Base-by-base conservation (phyloP, 768 basidiomycete species). In the Sporobolomyces phaffii region DNA sequence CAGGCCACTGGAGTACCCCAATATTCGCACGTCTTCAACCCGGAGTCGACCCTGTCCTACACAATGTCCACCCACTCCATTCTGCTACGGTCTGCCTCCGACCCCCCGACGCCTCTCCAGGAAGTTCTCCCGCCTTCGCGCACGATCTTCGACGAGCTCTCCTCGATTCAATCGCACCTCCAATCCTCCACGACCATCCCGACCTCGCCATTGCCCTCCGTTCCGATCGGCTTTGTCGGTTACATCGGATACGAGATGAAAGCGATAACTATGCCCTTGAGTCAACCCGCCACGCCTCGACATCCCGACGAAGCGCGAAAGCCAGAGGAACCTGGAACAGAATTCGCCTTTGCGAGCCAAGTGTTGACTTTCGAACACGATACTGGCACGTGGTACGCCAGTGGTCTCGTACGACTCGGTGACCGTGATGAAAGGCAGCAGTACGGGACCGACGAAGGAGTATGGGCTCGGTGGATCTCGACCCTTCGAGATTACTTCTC, bases 211-310 rank as follows among this genome's bases (percentile, higher is more conserved):
- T 15, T 24, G 13, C 11, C 52, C 4, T 31, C 52, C 5, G 20
- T 64, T 24, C 67, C 65, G 22, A 18, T 64, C 36, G 72, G 72
- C 3, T 73, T 70, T 33, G 65, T 73, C 47, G 72, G 72, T 3
- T 58, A 51, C 24, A 29, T 73, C 34, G 62, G 59, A 0, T 73
- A 73, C 51, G 72, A 73, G 49, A 62, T 68, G 60, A 67, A 65
- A 50, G 33, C 60, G 13, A 57, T 58, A 0, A 41, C 67, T n/a
- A 44, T 72, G 22, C 67, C 71, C 6, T 53, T 60, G 10, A 45
- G 56, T 51, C 17, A 34, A 7, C 51, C 41, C 9, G 45, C 43
- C 11, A 34, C 47, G 20, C 33, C 31, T 6, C 33, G 45, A 43
- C 45, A 52, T 22, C 31, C 47, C 15, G 56, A 45, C 41, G 56